Conservation (phyloP, 805 yeast species). For the Tetrapisispora iriomotensis region DNA sequence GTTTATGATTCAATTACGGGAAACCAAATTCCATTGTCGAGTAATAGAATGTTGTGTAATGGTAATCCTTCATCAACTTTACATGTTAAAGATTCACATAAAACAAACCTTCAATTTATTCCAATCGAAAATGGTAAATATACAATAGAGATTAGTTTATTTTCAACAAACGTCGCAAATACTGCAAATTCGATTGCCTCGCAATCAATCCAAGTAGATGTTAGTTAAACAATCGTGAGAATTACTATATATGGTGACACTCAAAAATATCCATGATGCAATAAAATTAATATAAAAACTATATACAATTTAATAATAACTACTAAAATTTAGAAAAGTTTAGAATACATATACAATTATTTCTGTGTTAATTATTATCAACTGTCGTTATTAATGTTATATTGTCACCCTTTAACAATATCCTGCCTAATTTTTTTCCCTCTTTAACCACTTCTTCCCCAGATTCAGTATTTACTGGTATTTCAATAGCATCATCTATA, state of each 20-base stretch:
- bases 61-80: conserved; percentile 53
- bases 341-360: too few species aligned
- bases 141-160: conserved; percentile 52
- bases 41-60: conserved; percentile 54
- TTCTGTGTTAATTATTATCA: conserved; percentile 9
- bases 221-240: too few species aligned
- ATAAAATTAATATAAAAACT: too few species aligned
- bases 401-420: conserved; percentile 87
- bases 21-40: conserved; percentile 27
- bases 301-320: too few species aligned
- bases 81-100: conserved; percentile 35
- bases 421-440: conserved; percentile 51
- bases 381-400: conserved; percentile 55
- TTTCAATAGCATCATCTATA: conserved; percentile 53
- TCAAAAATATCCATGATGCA: too few species aligned
- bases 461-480: conserved; percentile 40
- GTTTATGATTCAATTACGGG: conserved; percentile 21
- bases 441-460: conserved; percentile 19
- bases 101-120: conserved; percentile 38
- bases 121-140: conserved; percentile 70
- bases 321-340: too few species aligned
- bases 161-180: too few species aligned
- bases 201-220: too few species aligned
- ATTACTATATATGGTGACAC: too few species aligned
- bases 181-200: too few species aligned